These are phyloP conservation scores for Scedosporium dehoogii DNA, from an alignment of 2,329 filamentous ascomycete species.

Conservation along the genomic window DNA sequence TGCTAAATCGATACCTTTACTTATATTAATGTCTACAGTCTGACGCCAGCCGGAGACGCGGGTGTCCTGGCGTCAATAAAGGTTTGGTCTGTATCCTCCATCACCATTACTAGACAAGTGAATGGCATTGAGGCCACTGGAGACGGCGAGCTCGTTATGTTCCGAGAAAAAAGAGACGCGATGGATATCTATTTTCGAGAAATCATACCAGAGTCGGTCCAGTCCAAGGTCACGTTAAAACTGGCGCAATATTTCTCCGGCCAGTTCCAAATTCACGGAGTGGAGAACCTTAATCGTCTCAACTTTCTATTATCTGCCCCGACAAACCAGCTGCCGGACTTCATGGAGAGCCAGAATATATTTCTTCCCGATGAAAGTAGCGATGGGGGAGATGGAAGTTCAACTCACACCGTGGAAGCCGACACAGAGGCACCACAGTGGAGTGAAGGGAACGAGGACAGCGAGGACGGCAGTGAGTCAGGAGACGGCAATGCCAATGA, in stretches of 20 bases:
- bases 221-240: not conserved
- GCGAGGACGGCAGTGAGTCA: no score
- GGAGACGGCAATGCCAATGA: no score
- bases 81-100: conserved; percentile 7
- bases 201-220: not conserved
- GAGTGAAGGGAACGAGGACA: no score
- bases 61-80: not conserved
- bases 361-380: no score
- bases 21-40: not conserved
- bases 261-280: not conserved
- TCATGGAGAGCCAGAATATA: no score
- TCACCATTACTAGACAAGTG: conserved; percentile 1
- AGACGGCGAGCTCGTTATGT: not conserved
- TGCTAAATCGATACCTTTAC: not conserved
- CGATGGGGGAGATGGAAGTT: no score
- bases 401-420: no score
- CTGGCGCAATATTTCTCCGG: not conserved
- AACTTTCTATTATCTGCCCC: no score
- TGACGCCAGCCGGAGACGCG: not conserved
- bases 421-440: no score
- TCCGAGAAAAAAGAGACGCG: not conserved
- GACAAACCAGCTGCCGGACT: not conserved
- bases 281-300: not conserved
- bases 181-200: not conserved
- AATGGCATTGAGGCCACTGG: not conserved